Evolutionary conservation across 305 asterid species (phyloP).

Genomic region (Plantago lanceolata): DNA sequence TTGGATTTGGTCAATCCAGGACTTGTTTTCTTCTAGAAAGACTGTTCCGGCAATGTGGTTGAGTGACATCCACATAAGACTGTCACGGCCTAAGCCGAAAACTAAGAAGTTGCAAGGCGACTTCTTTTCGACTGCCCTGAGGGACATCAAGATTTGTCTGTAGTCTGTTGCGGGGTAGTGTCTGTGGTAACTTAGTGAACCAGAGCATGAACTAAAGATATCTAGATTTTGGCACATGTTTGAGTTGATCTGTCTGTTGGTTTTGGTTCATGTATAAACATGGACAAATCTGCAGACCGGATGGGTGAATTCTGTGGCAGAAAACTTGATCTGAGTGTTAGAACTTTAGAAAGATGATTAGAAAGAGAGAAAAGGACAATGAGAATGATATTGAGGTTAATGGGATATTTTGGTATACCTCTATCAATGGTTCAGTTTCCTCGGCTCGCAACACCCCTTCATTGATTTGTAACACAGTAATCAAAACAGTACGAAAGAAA

Average conservation of each 20-base stretch:
- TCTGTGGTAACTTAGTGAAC: constrained; percentile 67
- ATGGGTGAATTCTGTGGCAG: constrained; percentile 22
- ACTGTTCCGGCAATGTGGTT: constrained; percentile 69
- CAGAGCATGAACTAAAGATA: constrained; percentile 48
- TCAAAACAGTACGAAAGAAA: no score
- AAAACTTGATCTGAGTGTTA: constrained; percentile 45
- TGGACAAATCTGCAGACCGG: constrained; percentile 11
- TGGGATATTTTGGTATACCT: constrained; percentile 35
- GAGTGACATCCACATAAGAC: constrained; percentile 72
- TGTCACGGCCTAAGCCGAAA: constrained; percentile 71
- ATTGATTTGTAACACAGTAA: no score
- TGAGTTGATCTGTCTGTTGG: constrained; percentile 26
- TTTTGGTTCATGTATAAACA: constrained; percentile 18
- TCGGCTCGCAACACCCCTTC: no score
- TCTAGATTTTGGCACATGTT: constrained; percentile 51
- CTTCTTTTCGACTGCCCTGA: constrained; percentile 44
- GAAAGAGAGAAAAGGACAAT: constrained; percentile 37
- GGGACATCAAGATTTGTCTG: constrained; percentile 47
- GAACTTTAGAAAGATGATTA: constrained; percentile 43
- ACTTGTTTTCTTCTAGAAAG: constrained; percentile 57
- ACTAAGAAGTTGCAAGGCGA: constrained; percentile 74
- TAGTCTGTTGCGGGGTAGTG: constrained; percentile 70
- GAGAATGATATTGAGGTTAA: constrained; percentile 42
- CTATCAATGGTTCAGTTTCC: constrained; percentile 8
- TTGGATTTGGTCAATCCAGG: constrained; percentile 52